Percentiles rank a stretch among this genome's conserved stretches.
phyloP scores from a whole-genome alignment of 768 basidiomycete species.

The Scleroderma bovista region DNA sequence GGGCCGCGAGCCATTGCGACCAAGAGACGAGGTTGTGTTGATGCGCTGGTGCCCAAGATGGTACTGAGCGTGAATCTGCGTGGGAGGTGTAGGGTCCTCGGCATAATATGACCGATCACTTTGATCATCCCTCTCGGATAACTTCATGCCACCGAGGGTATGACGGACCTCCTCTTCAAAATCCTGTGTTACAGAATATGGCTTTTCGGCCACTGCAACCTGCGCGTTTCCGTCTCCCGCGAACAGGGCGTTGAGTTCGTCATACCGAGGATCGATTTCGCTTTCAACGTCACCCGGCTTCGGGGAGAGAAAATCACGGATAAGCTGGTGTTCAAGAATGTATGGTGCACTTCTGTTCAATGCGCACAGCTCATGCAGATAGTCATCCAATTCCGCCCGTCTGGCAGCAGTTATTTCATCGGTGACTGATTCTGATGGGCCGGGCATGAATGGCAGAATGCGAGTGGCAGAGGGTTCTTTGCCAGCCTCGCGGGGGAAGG shows the following conservation, averaged over 20 bases:
- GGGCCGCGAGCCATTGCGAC: constrained; percentile 33
- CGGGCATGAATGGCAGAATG: constrained; percentile 96
- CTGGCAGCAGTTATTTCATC: constrained; percentile 77
- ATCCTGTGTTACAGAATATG: constrained; percentile 27
- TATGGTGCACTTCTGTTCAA: constrained; percentile 65
- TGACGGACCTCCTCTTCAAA: constrained; percentile 42
- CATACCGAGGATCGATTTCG: constrained; percentile 52
- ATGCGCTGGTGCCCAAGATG: constrained; percentile 42
- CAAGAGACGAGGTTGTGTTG: constrained; percentile 42
- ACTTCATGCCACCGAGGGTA: constrained; percentile 42
- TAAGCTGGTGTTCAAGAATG: constrained; percentile 73
- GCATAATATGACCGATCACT: constrained; percentile 68
- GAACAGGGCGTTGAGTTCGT: constrained; percentile 55
- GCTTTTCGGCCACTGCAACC: constrained; percentile 27
- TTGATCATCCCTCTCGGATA: constrained; percentile 41
- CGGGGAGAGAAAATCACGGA: constrained; percentile 77
- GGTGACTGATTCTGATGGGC: constrained; percentile 81
- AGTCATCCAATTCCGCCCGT: constrained; percentile 81
- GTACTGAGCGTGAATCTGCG: constrained; percentile 32
- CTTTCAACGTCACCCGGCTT: constrained; percentile 84
- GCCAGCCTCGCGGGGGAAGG: constrained; percentile 90
- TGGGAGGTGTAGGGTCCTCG: constrained; percentile 35
- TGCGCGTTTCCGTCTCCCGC: constrained; percentile 30
- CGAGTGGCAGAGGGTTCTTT: constrained; percentile 59
- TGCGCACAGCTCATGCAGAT: constrained; percentile 74